Evolutionary conservation across 345 rosid species (phyloP).

Genomic region (Mangifera indica): DNA sequence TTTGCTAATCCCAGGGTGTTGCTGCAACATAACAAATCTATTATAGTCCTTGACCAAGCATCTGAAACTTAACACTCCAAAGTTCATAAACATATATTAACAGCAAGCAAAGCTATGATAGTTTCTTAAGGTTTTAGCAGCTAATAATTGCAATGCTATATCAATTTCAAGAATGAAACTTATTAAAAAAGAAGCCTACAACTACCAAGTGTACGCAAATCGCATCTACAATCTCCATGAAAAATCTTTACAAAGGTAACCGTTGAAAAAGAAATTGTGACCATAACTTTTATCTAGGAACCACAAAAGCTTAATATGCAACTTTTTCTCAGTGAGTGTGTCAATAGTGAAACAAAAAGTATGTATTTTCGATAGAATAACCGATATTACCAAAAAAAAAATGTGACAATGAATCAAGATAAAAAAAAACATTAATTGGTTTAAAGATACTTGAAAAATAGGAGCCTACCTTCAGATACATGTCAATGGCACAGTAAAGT

Average conservation of each 20-base stretch:
- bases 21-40: conserved; percentile 31
- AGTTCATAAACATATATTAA: not conserved
- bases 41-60: not conserved
- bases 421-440: not conserved
- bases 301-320: not conserved
- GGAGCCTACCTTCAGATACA: conserved; percentile 62
- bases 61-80: not conserved
- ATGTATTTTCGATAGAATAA: not conserved
- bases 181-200: not conserved
- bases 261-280: not conserved
- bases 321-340: not conserved
- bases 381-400: not conserved
- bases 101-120: not conserved
- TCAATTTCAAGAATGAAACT: not conserved
- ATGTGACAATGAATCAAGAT: too few relatives aligned
- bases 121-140: not conserved
- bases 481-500: conserved; percentile 70
- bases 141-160: not conserved
- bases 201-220: not conserved
- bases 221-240: not conserved
- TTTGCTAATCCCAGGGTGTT: conserved; percentile 56
- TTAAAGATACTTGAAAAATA: not conserved
- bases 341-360: not conserved
- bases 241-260: not conserved
- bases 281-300: not conserved